A percentile compares a stretch with the other conserved stretches of the same genome.
Conservation (phyloP, 352 stramenopile genomes). For the Phytophthora pluvialis region DNA sequence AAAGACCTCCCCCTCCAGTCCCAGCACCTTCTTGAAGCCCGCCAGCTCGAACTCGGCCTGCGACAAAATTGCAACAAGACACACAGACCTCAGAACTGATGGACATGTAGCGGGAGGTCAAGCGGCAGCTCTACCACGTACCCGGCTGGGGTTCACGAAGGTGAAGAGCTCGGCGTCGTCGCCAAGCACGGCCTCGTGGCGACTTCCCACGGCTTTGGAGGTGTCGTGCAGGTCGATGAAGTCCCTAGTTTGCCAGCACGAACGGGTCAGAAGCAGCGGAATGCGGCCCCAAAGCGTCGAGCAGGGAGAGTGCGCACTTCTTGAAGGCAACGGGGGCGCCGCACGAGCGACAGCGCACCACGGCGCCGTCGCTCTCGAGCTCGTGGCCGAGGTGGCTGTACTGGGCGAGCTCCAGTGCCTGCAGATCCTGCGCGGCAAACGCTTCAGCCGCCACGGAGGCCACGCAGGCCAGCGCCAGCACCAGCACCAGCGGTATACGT, state of each 20-base stretch:
- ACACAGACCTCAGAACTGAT: slow-evolving; percentile 1
- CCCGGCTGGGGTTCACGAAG: slow-evolving; percentile 77
- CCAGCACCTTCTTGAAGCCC: slow-evolving; percentile 68
- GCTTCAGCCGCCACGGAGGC: slow-evolving; percentile 16
- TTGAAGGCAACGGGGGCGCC: slow-evolving; percentile 73
- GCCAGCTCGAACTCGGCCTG: slow-evolving; percentile 84
- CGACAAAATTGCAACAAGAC: not conserved
- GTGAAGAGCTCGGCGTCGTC: slow-evolving; percentile 67
- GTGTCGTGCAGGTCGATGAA: slow-evolving; percentile 76
- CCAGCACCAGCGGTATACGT: slow-evolving; percentile 31
- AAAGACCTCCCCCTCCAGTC: slow-evolving; percentile 63
- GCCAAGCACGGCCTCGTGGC: slow-evolving; percentile 57
- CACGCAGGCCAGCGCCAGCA: slow-evolving; percentile 24
- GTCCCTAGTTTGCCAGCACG: slow-evolving; percentile 47
- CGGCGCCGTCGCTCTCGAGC: slow-evolving; percentile 34
- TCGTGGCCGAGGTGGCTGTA: slow-evolving; percentile 31
- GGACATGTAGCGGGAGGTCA: not conserved
- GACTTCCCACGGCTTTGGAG: slow-evolving; percentile 69
- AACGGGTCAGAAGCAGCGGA: slow-evolving; percentile 15
- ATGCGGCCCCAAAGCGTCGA: not conserved
- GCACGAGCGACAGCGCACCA: slow-evolving; percentile 82
- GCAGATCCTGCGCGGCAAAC: slow-evolving; percentile 2
- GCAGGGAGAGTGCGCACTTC: slow-evolving; percentile 39
- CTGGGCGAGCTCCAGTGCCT: slow-evolving; percentile 10
- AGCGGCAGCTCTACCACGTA: slow-evolving; percentile 16